Evolutionary conservation across 148 eudicot species (phyloP), one percentile per base, ranked within the genome.

Genomic region (Pouteria glomerata): DNA sequence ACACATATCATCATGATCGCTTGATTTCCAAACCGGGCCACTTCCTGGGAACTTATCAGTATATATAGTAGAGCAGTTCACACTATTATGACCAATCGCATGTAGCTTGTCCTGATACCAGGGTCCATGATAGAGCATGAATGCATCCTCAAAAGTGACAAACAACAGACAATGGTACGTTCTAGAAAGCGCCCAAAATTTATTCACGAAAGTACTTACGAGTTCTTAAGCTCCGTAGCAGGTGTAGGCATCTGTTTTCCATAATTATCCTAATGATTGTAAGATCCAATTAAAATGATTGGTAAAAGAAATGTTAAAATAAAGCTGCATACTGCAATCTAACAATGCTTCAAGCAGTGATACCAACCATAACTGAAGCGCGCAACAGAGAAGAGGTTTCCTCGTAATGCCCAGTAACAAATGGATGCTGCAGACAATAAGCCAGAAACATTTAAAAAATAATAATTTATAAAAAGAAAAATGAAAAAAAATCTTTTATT

Each of bases 1-100:
- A 82, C 97, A 89, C 92, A 89, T 84, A 63, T 89, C 92, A 82
- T 88, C 87, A 70, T 72, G 60, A 59, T 81, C 42, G 71, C 84
- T 81, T 55, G 80, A 70, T 35, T 78, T 81, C 90, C 88, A 90
- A 47, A 65, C 60, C 57, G 80, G 65, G 66, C 80, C 74, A 45
- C 74, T 59, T 44, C 79, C 88, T 50, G 81, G 80, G 53, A 77
- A 84, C 37, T 85, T 85, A 23, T 85, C 82, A 44, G 88, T 80
- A 77, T 82, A 80, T 73, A 78, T 71, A 39, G 88, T 83, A 26
- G 93, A 86, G 78, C 86, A 86, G 66, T 83, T 71, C 77, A 86
- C 79, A 56, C 80, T 82, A 70, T 76, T 76, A 64, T 74, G 74
- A 23, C 80, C 27, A 76, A 62, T 37, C 78, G 86, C 14, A 59